Base-by-base conservation (phyloP, 176 grass and related monocot genomes). In the Metroxylon sagu region DNA sequence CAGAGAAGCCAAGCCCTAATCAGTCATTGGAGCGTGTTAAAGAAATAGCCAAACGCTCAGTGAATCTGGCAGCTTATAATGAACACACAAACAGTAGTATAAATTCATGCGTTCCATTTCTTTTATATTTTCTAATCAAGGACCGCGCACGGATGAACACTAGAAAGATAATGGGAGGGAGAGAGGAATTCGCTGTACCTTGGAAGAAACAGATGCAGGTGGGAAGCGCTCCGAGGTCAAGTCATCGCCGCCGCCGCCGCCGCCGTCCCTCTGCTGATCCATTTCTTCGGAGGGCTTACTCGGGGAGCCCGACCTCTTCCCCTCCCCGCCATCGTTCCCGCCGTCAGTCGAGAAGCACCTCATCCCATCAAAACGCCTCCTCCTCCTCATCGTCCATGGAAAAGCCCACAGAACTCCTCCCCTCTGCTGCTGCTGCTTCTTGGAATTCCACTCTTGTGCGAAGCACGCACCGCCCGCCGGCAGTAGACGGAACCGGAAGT, bases 271-370 rank as follows among this genome's bases (percentile, higher is more conserved):
- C 57, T 23, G 21, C 21, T 75, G 66, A 29, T 83, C 80, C 14
- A 65, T 66, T 1, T 76, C 30, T 39, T 74, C 72, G 3, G 21
- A 23, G 21, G 21, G 0, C 21, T 23, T 23, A 23, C 21, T 23
- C 21, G 65, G 54, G 4, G 77, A 25, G 26, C 77, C 82, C 26
- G 58, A 6, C 54, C 55, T 53, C 59, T 82, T 85, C 51, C 76
- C 78, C 39, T 89, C 82, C 4, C 52, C 29, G 16, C 71, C 72
- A 1, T 54, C 77, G 3, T 64, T 69, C 18, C 75, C 78, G 21
- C 21, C 21, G 18, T 79, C 76, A 14, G 49, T 61, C 18, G 86
- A 85, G 64, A 82, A 89, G 78, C 82, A 76, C 28, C 74, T 66
- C 27, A 78, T 53, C 51, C 78, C 50, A 57, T 82, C 75, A 48